A percentile compares a stretch with the other conserved stretches of the same genome.
Evolutionary conservation across 495 filamentous ascomycete genomes (phyloP).

Genomic region (Penicillium bialowiezense): DNA sequence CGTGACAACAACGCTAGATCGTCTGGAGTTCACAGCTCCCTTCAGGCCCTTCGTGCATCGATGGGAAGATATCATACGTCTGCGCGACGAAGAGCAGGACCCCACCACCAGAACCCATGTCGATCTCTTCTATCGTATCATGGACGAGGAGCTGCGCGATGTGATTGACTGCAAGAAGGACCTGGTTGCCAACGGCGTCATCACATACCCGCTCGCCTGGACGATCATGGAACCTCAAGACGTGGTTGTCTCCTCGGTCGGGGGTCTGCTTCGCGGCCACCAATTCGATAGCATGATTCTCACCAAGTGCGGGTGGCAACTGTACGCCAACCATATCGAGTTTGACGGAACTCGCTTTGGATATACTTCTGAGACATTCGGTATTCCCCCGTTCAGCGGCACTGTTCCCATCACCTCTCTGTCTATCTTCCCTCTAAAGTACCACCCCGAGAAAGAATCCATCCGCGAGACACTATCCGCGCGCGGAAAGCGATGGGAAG

Average conservation of each 20-base stretch:
- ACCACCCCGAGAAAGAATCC: constrained; percentile 41
- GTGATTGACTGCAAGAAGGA: constrained; percentile 56
- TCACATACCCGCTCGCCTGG: constrained; percentile 59
- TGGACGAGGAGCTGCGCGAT: constrained; percentile 58
- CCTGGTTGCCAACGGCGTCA: constrained; percentile 54
- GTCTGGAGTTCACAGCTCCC: constrained; percentile 56
- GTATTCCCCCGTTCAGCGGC: constrained; percentile 54
- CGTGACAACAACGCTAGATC: constrained; percentile 56
- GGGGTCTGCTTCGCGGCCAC: constrained; percentile 37
- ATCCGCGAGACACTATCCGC: constrained; percentile 33
- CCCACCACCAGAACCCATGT: constrained; percentile 51
- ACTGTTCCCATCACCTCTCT: constrained; percentile 55
- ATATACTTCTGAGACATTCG: constrained; percentile 28
- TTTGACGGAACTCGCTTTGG: constrained; percentile 62
- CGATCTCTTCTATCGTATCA: constrained; percentile 52
- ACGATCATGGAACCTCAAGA: constrained; percentile 51
- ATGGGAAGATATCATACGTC: constrained; percentile 54
- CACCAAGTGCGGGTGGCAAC: constrained; percentile 16
- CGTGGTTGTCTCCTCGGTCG: constrained; percentile 33
- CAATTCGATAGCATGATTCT: constrained; percentile 16
- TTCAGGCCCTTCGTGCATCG: constrained; percentile 67
- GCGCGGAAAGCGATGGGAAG: constrained; percentile 49
- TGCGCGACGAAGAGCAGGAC: constrained; percentile 46
- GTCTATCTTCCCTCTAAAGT: constrained; percentile 53
- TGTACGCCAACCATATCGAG: constrained; percentile 50